These are phyloP conservation scores for Penicillium vulpinum DNA, from an alignment of 2,329 filamentous ascomycete species.

Conservation along the genomic window DNA sequence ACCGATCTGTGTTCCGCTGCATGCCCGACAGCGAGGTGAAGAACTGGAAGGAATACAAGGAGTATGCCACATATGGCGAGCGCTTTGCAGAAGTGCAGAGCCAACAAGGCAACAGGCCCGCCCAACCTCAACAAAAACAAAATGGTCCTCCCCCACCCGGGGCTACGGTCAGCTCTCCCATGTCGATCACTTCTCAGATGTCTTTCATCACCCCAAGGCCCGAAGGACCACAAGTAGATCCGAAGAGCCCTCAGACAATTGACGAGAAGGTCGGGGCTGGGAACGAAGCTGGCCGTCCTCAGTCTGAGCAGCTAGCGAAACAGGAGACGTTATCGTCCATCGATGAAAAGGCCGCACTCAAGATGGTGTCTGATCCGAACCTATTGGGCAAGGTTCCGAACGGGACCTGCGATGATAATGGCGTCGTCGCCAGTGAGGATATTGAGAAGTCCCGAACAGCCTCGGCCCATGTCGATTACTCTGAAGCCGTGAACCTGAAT, in stretches of 20 bases:
- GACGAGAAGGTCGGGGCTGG: conserved; percentile 40
- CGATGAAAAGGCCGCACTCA: conserved; percentile 48
- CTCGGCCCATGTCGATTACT: conserved; percentile 39
- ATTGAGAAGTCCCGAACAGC: conserved; percentile 34
- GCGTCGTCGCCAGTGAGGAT: conserved; percentile 28
- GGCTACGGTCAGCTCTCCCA: conserved; percentile 22
- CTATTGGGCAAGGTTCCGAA: conserved; percentile 26
- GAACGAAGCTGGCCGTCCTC: conserved; percentile 39
- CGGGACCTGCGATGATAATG: conserved; percentile 27
- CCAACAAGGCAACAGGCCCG: conserved; percentile 51
- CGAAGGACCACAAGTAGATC: conserved; percentile 31
- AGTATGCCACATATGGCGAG: conserved; percentile 74
- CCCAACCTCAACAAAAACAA: conserved; percentile 46
- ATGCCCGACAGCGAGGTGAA: conserved; percentile 95
- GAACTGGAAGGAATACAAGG: conserved; percentile 90
- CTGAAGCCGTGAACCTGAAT: conserved; percentile 43
- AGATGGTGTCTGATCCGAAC: conserved; percentile 28
- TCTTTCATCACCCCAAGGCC: conserved; percentile 30
- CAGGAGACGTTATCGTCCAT: conserved; percentile 34
- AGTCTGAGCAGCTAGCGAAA: conserved; percentile 27
- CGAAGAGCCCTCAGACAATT: conserved; percentile 30
- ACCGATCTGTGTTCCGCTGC: conserved; percentile 88
- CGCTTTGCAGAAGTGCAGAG: conserved; percentile 71
- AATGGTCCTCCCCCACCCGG: conserved; percentile 42
- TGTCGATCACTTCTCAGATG: conserved; percentile 26